phyloP scores from a whole-genome alignment of 768 basidiomycete genomes.

The Neoboletus brunneissimus region DNA sequence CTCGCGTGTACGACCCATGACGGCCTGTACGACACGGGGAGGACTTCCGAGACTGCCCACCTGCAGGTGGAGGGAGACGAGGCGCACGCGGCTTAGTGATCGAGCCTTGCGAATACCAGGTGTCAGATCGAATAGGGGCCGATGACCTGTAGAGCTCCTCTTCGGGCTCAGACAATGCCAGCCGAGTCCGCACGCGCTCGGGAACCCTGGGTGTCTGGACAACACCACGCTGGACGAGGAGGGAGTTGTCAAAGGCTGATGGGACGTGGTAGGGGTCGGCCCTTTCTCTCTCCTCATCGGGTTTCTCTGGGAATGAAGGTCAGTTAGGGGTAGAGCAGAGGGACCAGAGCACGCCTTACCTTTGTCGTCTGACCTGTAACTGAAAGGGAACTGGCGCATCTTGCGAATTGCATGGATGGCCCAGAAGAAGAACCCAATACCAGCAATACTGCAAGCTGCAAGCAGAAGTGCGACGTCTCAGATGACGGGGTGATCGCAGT shows the following conservation, averaged over 20 bases:
- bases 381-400: constrained; percentile 15
- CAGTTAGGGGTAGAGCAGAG: background rate
- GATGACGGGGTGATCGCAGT: background rate
- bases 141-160: too few species aligned
- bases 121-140: too few species aligned
- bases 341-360: background rate
- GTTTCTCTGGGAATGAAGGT: constrained; percentile 2
- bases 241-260: background rate
- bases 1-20: too few species aligned
- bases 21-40: too few species aligned
- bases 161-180: too few species aligned
- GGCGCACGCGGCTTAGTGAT: too few species aligned
- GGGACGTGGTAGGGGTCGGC: constrained; percentile 7
- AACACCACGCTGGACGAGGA: background rate
- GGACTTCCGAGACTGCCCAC: too few species aligned
- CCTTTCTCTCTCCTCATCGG: background rate
- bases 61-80: too few species aligned
- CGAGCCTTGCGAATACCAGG: too few species aligned
- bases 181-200: too few species aligned
- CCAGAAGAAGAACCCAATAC: constrained; percentile 20
- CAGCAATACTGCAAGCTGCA: constrained; percentile 17
- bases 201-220: too few species aligned
- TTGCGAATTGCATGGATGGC: constrained; percentile 20
- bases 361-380: background rate
- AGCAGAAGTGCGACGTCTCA: background rate